Base-by-base conservation (phyloP, 148 eudicot genomes). In the Agrostemma githago region DNA sequence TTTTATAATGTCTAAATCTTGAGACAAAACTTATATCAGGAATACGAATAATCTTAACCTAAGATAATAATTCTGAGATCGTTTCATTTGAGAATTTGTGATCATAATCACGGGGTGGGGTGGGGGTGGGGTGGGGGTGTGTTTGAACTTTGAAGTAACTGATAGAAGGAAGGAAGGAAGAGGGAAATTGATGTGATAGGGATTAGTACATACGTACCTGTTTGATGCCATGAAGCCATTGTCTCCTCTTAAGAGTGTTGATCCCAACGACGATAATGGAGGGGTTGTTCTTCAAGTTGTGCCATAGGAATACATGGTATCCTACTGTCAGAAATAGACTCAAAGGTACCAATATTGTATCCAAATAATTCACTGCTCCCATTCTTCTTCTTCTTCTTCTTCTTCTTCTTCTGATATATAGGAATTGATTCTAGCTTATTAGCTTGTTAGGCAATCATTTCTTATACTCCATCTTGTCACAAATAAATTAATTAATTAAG, bases 151-250 rank as follows among this genome's bases (percentile, higher is more conserved):
- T 26, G 34, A 26, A 26, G 34, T 26, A 26, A 26, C 1, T 26
- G 34, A 26, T 26, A 62, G 17, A 15, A 66, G 39, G 10, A 20
- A 66, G 39, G 10, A 20, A 26, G 34, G 34, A 26, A 26, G 34
- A 26, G 34, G 34, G 34, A 26, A 26, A 26, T 26, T 26, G 34
- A 26, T 26, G 1, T 26, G 34, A 26, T 26, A 26, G 34, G 34
- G 34, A 0, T n/a, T n/a, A n/a, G n/a, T 26, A 26, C 34, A n/a
- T 26, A 26, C 15, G 57, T 65, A 80, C 97, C 90, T 80, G 80
- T 68, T 82, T 78, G 66, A 90, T 80, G 65, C 79, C 76, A 17
- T 76, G 83, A 69, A 83, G 72, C 85, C 85, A 83, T 21, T 83
- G 69, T 67, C 74, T 72, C 21, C 85, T 76, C 68, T 73, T 83